Conservation (phyloP, 352 stramenopile species). For the Peronospora tabacina region DNA sequence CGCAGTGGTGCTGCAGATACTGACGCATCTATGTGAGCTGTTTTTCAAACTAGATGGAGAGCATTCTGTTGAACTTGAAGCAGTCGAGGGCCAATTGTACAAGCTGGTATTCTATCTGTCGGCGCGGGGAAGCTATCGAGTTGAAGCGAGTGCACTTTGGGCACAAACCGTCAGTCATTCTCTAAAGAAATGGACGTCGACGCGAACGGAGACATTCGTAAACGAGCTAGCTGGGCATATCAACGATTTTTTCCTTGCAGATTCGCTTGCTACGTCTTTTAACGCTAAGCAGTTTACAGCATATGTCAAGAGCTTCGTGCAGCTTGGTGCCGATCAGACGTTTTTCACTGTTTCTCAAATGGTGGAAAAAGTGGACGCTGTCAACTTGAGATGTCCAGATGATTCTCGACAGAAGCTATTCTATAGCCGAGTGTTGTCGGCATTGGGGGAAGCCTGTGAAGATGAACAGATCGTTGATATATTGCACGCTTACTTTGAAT, state of each 20-base stretch:
- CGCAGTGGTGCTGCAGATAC: conserved; percentile 44
- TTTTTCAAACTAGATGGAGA: conserved; percentile 40
- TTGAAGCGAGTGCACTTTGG: conserved; percentile 48
- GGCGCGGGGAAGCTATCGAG: conserved; percentile 39
- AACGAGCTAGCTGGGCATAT: conserved; percentile 42
- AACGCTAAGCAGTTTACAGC: conserved; percentile 45
- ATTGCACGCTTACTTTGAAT: conserved; percentile 37
- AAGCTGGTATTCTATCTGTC: conserved; percentile 51
- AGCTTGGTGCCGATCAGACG: conserved; percentile 33
- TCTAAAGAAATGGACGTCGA: conserved; percentile 37
- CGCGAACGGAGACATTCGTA: conserved; percentile 31
- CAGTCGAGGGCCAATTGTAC: conserved; percentile 50
- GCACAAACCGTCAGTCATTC: conserved; percentile 27
- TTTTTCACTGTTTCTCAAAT: conserved; percentile 30
- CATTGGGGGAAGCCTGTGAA: conserved; percentile 53
- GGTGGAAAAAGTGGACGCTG: conserved; percentile 42
- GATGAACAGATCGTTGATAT: conserved; percentile 32
- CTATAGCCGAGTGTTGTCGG: conserved; percentile 43
- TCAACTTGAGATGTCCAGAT: conserved; percentile 36
- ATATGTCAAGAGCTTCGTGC: conserved; percentile 43
- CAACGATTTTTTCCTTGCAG: conserved; percentile 41
- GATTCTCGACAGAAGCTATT: conserved; percentile 24
- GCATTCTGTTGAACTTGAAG: conserved; percentile 43
- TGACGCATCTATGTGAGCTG: conserved; percentile 49
- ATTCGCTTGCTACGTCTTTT: conserved; percentile 27